Base-by-base conservation (phyloP, 1,139 yeast genomes). In the Saccharomycopsis hybrid region DNA sequence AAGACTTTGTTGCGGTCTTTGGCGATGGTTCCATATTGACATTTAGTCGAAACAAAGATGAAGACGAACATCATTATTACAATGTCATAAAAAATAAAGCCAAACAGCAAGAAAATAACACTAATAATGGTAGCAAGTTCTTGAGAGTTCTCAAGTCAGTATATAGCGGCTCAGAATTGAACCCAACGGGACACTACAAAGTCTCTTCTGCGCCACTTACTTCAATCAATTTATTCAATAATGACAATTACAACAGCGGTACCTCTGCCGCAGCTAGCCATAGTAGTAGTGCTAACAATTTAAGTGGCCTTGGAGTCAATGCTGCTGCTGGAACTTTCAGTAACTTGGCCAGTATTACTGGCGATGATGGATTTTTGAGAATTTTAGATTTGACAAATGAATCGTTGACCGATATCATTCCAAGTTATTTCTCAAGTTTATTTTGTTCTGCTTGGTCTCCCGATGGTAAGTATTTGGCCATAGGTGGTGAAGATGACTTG, bases 361-460 rank as follows among this genome's bases (percentile, higher is more conserved):
- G 81, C 4, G 84, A 78, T 56, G 90, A 84, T 61, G 95, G 92
- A 1, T 75, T 76, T 55, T 67, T 82, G 13, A 67, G 85, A 45
- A 60, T 85, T 31, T 65, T 85, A 42, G 85, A 83, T 60, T 62
- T 80, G 3, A 66, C 64, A 29, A 65, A 65, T 9, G 80, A 78
- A 54, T 58, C 54, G 36, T 60, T 83, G 3, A 69, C 80, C 1
- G 94, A 84, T 60, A 68, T 82, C 1, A 64, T 80, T 43, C 80
- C 87, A 4, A 76, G 85, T 46, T 83, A 81, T 60, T 86, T 81
- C 60, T 87, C 83, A 40, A 89, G 90, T 0, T 66, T 84, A 13
- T 65, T 77, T 37, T 74, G 78, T 55, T 64, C 78, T 13, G 70
- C 73, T 43, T 78, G 85, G 62, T 79, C 89, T 0, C 78, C 78